Conservation (phyloP, 1,284 basidiomycete species). For the Apiotrichum montevideense region DNA sequence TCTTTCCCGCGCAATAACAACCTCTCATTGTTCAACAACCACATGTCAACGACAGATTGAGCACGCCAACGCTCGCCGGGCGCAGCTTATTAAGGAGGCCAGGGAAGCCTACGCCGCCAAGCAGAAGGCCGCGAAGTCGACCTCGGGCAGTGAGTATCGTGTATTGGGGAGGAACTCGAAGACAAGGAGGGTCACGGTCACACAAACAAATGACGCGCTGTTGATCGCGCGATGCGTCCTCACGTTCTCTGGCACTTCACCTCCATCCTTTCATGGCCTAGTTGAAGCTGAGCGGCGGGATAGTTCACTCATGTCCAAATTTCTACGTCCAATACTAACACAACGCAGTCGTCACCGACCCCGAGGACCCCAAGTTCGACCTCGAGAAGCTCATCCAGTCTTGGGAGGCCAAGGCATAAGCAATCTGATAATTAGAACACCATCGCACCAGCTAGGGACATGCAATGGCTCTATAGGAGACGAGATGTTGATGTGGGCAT, state of each 20-base stretch:
- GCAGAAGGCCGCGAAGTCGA: slow-evolving; percentile 49
- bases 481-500: no score
- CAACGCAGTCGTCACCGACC: slow-evolving; percentile 72
- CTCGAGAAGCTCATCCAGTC: slow-evolving; percentile 76
- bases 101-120: slow-evolving; percentile 84
- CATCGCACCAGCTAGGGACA: slow-evolving; percentile 9
- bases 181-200: no score
- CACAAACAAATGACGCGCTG: no score
- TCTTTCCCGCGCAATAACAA: no score
- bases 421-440: slow-evolving; percentile 4
- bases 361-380: slow-evolving; percentile 93
- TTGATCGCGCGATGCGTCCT: no score
- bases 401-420: slow-evolving; percentile 38
- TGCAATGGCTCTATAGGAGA: slow-evolving; percentile 5
- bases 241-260: no score
- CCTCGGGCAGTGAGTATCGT: slow-evolving; percentile 12
- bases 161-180: no score
- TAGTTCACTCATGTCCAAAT: no score
- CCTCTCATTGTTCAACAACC: no score
- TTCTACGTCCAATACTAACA: neutral
- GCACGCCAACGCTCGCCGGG: slow-evolving; percentile 52
- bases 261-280: no score
- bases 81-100: slow-evolving; percentile 75
- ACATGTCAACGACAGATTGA: neutral
- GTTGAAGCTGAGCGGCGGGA: no score